Percentiles rank a stretch among this genome's conserved stretches.
phyloP scores from a whole-genome alignment of 768 basidiomycete species.

The Tephrocybe sp. region DNA sequence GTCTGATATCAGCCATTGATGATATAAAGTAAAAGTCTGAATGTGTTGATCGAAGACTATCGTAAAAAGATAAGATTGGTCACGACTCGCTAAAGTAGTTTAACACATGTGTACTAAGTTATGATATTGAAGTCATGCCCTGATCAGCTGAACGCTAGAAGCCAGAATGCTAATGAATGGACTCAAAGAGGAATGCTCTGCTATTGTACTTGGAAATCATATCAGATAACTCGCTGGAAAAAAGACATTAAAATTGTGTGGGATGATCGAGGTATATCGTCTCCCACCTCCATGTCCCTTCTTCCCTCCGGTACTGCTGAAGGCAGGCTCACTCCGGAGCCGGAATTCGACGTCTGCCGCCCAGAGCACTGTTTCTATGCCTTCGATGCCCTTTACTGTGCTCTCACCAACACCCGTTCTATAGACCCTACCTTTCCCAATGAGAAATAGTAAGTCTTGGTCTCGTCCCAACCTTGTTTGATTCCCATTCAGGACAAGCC shows the following conservation, averaged over 20 bases:
- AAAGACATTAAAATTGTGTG: constrained; percentile 1
- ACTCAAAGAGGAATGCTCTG: constrained; percentile 3
- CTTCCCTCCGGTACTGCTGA: constrained; percentile 48
- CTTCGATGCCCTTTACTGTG: constrained; percentile 79
- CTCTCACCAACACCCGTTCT: constrained; percentile 56
- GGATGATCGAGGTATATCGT: constrained; percentile 11
- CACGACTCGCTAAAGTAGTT: too few relatives aligned
- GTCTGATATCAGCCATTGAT: constrained; percentile 7
- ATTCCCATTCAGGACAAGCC: constrained; percentile 41
- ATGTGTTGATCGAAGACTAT: too few relatives aligned
- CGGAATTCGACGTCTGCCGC: constrained; percentile 50
- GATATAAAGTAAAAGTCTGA: neutral
- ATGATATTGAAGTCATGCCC: too few relatives aligned
- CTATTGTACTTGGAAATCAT: neutral
- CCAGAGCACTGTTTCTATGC: constrained; percentile 79
- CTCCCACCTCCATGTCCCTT: constrained; percentile 48
- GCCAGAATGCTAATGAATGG: too few relatives aligned
- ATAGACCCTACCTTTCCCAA: constrained; percentile 64
- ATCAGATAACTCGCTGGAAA: neutral
- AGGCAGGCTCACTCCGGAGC: constrained; percentile 31
- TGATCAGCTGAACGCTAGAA: neutral
- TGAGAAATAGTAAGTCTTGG: constrained; percentile 70
- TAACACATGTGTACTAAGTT: too few relatives aligned
- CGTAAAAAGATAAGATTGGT: too few relatives aligned
- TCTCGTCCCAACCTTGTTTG: neutral